Conservation (phyloP, 352 stramenopile species). For the Pythium insidiosum region DNA sequence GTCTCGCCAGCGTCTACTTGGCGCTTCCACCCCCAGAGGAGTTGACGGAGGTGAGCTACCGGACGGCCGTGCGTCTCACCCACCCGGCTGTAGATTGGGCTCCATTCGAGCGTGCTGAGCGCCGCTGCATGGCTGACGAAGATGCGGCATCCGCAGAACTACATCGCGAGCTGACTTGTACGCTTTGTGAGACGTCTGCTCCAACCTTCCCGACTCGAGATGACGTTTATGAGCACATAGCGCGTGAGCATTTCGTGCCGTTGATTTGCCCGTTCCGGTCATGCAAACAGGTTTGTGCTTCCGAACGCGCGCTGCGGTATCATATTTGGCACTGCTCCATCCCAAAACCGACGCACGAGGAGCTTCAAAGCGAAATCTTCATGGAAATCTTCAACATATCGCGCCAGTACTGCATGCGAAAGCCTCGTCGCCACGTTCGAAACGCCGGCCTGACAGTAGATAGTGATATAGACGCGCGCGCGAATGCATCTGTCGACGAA, state of each 20-base stretch:
- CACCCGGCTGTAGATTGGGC: conserved; percentile 34
- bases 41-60: conserved; percentile 42
- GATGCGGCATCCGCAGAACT: conserved; percentile 20
- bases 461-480: conserved; percentile 11
- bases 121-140: conserved; percentile 25
- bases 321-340: conserved; percentile 68
- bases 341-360: conserved; percentile 38
- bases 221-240: conserved; percentile 53
- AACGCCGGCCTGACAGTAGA: conserved; percentile 19
- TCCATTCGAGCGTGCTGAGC: conserved; percentile 27
- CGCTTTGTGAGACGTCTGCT: conserved; percentile 30
- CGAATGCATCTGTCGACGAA: too few relatives aligned
- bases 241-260: conserved; percentile 41
- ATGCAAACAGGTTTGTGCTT: conserved; percentile 61
- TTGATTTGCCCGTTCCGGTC: conserved; percentile 69
- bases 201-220: conserved; percentile 6
- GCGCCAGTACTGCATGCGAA: conserved; percentile 66
- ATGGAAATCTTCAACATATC: conserved; percentile 72
- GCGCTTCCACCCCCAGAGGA: conserved; percentile 37
- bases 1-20: conserved; percentile 47
- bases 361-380: conserved; percentile 50
- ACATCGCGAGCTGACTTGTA: conserved; percentile 38
- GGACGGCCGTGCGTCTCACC: conserved; percentile 31
- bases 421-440: conserved; percentile 55
- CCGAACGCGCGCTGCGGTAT: conserved; percentile 57